Evolutionary conservation across 2,329 filamentous ascomycete genomes (phyloP).

Genomic region (Diatrype stigma): DNA sequence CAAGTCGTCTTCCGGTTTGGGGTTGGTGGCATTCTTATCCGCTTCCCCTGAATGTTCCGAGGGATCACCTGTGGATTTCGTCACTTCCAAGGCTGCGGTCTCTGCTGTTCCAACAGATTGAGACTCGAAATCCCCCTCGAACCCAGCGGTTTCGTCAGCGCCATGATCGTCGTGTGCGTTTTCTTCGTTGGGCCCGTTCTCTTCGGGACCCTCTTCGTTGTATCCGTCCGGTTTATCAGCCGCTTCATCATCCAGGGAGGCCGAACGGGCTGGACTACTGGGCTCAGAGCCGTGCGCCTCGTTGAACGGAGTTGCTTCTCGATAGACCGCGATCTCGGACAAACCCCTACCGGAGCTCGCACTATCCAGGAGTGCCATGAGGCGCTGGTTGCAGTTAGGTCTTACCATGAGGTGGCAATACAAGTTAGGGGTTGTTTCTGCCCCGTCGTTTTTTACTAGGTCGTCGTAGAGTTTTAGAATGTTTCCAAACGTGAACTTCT

Average conservation of each 20-base stretch:
- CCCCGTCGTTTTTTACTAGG: slow-evolving; percentile 26
- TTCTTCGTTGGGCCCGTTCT: slow-evolving; percentile 3
- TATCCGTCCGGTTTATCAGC: slow-evolving; percentile 13
- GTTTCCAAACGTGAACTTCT: slow-evolving; percentile 26
- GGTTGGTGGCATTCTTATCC: slow-evolving; percentile 3
- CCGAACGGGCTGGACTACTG: slow-evolving; percentile 5
- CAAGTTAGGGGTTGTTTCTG: slow-evolving; percentile 20
- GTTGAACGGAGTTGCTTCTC: slow-evolving; percentile 16
- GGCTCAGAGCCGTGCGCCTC: slow-evolving; percentile 11
- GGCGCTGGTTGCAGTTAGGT: slow-evolving; percentile 27
- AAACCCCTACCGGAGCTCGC: slow-evolving; percentile 27
- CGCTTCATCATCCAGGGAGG: slow-evolving; percentile 13
- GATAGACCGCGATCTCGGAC: slow-evolving; percentile 28
- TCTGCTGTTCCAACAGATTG: background rate
- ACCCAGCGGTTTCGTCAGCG: slow-evolving; percentile 9
- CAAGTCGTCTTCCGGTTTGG: slow-evolving; percentile 8
- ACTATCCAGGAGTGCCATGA: slow-evolving; percentile 27
- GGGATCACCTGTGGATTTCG: slow-evolving; percentile 1
- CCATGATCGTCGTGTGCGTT: slow-evolving; percentile 6
- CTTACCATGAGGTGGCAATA: slow-evolving; percentile 29
- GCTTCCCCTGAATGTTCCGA: slow-evolving; percentile 3
- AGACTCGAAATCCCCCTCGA: slow-evolving; percentile 18
- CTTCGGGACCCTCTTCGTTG: slow-evolving; percentile 12
- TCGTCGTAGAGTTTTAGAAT: slow-evolving; percentile 26
- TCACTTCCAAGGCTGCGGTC: slow-evolving; percentile 13